Evolutionary conservation across 2,329 filamentous ascomycete species (phyloP).

Genomic region (Neofusicoccum parvum): DNA sequence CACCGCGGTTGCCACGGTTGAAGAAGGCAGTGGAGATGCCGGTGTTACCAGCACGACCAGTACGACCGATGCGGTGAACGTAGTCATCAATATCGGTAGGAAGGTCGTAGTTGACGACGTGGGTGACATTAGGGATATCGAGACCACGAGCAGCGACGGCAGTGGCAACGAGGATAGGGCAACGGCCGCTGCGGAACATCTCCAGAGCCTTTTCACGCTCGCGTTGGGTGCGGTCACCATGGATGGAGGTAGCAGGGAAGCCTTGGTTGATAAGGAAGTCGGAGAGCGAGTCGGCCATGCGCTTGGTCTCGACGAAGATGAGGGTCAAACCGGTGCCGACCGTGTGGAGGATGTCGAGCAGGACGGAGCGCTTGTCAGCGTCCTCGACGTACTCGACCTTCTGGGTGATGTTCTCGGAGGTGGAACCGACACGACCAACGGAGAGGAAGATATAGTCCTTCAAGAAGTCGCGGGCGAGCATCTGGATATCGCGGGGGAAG

Average conservation of each 20-base stretch:
- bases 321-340: conserved; percentile 86
- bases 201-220: conserved; percentile 97
- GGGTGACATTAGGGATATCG: conserved; percentile 94
- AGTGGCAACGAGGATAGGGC: conserved; percentile 94
- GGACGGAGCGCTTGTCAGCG: conserved; percentile 93
- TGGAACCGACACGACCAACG: conserved; percentile 96
- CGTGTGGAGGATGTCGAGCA: conserved; percentile 95
- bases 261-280: conserved; percentile 99
- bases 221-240: conserved; percentile 96
- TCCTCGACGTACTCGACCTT: conserved; percentile 99
- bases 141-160: conserved; percentile 84
- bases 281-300: conserved; percentile 96
- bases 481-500: conserved; percentile 98
- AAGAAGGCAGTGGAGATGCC: conserved; percentile 99
- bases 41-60: conserved; percentile 98
- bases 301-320: conserved; percentile 99
- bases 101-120: conserved; percentile 99
- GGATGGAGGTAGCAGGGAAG: conserved; percentile 97
- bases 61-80: conserved; percentile 99
- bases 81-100: conserved; percentile 99
- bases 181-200: conserved; percentile 94
- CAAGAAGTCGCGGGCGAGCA: conserved; percentile 97
- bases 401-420: conserved; percentile 99
- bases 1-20: conserved; percentile 98
- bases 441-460: conserved; percentile 99